phyloP scores from a whole-genome alignment of 805 yeast species.

The Saturnispora mendoncae region DNA sequence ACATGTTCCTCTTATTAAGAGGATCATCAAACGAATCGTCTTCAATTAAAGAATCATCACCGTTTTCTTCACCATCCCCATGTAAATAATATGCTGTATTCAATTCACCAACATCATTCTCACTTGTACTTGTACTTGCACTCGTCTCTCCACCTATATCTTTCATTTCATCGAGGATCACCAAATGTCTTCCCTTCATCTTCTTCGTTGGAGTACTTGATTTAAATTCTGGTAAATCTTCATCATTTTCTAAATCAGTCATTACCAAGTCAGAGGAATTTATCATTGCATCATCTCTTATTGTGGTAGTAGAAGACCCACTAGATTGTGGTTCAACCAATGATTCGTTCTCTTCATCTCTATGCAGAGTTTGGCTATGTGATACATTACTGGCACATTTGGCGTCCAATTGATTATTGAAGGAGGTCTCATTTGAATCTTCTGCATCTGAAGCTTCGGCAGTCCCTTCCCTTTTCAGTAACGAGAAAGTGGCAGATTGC shows the following conservation, averaged over 20 bases:
- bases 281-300: background rate
- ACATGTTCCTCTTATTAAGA: constrained; percentile 11
- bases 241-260: constrained; percentile 9
- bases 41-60: background rate
- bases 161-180: constrained; percentile 4
- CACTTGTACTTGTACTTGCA: constrained; percentile 20
- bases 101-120: constrained; percentile 18
- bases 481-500: constrained; percentile 17
- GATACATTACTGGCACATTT: background rate
- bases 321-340: background rate
- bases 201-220: constrained; percentile 9
- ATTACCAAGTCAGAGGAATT: constrained; percentile 10
- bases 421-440: constrained; percentile 9
- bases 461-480: background rate
- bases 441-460: background rate
- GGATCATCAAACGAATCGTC: constrained; percentile 1
- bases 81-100: constrained; percentile 12
- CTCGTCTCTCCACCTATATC: constrained; percentile 1
- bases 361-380: constrained; percentile 1
- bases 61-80: background rate
- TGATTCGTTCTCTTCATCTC: background rate
- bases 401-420: background rate
- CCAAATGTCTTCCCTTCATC: background rate
- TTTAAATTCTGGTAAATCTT: constrained; percentile 1
- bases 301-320: background rate